Evolutionary conservation across 148 eudicot species (phyloP).

Genomic region (Camellia japonica): DNA sequence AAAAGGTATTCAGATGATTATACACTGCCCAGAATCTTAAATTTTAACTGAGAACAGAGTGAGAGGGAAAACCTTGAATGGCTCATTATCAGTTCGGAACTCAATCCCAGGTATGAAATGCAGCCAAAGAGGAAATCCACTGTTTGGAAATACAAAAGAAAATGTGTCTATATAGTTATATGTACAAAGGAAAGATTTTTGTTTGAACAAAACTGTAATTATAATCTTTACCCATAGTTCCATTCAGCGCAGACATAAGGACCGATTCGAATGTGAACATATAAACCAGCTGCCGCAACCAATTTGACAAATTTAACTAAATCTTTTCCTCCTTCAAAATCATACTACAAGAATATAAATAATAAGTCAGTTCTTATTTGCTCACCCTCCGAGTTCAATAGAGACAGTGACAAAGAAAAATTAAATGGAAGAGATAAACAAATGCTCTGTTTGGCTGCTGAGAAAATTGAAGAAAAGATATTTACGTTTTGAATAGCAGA

Average conservation of each 20-base stretch:
- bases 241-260: slow-evolving; percentile 96
- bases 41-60: not conserved
- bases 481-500: not conserved
- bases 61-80: slow-evolving; percentile 71
- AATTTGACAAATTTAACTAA: slow-evolving; percentile 74
- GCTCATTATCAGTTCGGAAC: slow-evolving; percentile 86
- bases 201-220: not conserved
- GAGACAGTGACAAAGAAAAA: not conserved
- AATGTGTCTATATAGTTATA: not conserved
- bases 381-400: not conserved
- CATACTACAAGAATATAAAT: slow-evolving; percentile 45
- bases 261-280: slow-evolving; percentile 77
- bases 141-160: slow-evolving; percentile 27
- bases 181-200: too few species aligned
- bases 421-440: not conserved
- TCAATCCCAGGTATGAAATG: slow-evolving; percentile 78
- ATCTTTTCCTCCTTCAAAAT: slow-evolving; percentile 79
- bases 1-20: slow-evolving; percentile 5
- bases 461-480: not conserved
- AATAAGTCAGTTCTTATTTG: not conserved
- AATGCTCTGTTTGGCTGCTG: not conserved
- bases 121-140: slow-evolving; percentile 98
- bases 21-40: too few species aligned
- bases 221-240: slow-evolving; percentile 71
- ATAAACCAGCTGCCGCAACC: slow-evolving; percentile 76